Percentiles rank a stretch among this genome's conserved stretches.
phyloP scores from a whole-genome alignment of 306 rosid genomes.

The Purshia tridentata region DNA sequence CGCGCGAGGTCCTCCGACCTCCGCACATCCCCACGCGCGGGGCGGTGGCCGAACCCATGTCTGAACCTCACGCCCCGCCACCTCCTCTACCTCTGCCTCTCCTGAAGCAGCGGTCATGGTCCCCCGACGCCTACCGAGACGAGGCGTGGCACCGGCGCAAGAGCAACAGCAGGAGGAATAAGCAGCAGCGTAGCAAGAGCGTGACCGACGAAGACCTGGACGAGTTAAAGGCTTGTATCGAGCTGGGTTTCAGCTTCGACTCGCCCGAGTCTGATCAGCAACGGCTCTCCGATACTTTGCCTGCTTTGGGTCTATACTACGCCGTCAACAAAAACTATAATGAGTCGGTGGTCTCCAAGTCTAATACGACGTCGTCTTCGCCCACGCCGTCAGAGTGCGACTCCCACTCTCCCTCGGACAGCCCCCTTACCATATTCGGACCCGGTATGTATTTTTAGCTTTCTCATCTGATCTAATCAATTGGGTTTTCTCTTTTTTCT shows the following conservation, averaged over 20 bases:
- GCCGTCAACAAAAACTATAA: constrained; percentile 69
- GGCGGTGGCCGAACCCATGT: constrained; percentile 50
- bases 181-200: constrained; percentile 67
- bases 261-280: constrained; percentile 53
- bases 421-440: constrained; percentile 56
- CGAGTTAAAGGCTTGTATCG: constrained; percentile 91
- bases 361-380: constrained; percentile 38
- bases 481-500: neutral
- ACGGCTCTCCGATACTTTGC: constrained; percentile 73
- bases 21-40: constrained; percentile 51
- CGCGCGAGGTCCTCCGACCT: constrained; percentile 89
- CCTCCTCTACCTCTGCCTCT: constrained; percentile 49
- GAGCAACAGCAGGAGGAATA: constrained; percentile 42
- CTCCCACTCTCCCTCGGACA: constrained; percentile 50
- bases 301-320: constrained; percentile 76
- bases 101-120: constrained; percentile 85
- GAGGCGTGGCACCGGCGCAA: constrained; percentile 90
- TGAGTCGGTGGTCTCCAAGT: constrained; percentile 38
- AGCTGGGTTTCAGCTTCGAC: constrained; percentile 81
- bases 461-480: no score
- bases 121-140: constrained; percentile 77
- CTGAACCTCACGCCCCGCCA: constrained; percentile 25
- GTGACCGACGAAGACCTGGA: constrained; percentile 84
- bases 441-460: constrained; percentile 36
- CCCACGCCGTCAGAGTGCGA: constrained; percentile 61